Evolutionary conservation across 805 yeast genomes (phyloP).

Genomic region (Phaffomyces thermotolerans): DNA sequence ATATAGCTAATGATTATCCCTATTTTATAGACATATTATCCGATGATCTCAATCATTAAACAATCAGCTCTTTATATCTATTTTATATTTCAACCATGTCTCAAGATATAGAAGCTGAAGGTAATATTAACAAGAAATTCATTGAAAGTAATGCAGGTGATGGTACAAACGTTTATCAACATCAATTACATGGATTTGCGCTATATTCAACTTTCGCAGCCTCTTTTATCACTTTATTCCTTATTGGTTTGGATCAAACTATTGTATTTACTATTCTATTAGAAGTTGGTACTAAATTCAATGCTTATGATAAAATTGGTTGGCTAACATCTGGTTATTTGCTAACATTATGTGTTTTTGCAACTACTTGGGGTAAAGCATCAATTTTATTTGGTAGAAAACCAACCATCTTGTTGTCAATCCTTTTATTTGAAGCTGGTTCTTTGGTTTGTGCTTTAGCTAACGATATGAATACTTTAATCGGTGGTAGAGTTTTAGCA

Average conservation of each 20-base stretch:
- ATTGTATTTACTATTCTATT: slow-evolving; percentile 46
- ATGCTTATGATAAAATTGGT: slow-evolving; percentile 43
- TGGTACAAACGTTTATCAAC: slow-evolving; percentile 17
- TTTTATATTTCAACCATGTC: not conserved
- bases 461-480: slow-evolving; percentile 46
- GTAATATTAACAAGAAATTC: slow-evolving; percentile 7
- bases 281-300: slow-evolving; percentile 41
- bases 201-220: slow-evolving; percentile 13
- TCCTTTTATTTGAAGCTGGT: slow-evolving; percentile 27
- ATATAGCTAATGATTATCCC: not conserved
- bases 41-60: not conserved
- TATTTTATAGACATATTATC: not conserved
- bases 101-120: slow-evolving; percentile 1
- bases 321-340: slow-evolving; percentile 54
- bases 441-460: slow-evolving; percentile 52
- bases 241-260: slow-evolving; percentile 52
- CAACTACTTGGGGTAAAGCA: slow-evolving; percentile 52
- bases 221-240: slow-evolving; percentile 21
- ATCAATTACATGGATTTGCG: slow-evolving; percentile 12
- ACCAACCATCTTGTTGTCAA: slow-evolving; percentile 38
- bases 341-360: slow-evolving; percentile 45
- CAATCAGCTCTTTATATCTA: not conserved
- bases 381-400: slow-evolving; percentile 54
- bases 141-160: slow-evolving; percentile 21
- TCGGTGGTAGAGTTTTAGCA: slow-evolving; percentile 62